Base-by-base conservation (phyloP, 768 basidiomycete genomes). In the Termitomyces sp. region DNA sequence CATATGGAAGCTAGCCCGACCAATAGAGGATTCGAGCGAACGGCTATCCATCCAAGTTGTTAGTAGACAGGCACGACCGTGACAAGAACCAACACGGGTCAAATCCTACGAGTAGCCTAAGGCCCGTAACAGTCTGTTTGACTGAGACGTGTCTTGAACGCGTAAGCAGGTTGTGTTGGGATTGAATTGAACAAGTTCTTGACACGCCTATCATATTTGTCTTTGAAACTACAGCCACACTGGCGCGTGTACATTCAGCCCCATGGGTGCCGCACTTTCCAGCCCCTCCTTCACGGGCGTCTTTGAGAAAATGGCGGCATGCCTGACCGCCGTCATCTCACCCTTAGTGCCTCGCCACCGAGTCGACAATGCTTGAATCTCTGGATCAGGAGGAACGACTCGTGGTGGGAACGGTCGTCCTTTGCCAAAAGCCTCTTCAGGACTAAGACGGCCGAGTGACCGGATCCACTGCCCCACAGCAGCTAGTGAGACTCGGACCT, bases 401-500 rank as follows among this genome's bases (percentile, higher is more conserved):
- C 72, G 72, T 4, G 71, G 66, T 1, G 84, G 83, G 4, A 85
- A 70, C 3, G 78, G 73, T 13, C 36, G 63, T 3, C 79, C 77
- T 49, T 66, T 50, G 12, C 78, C 75, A 59, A 84, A 84, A 0
- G 76, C 83, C 0, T 68, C 66, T 28, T 68, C 50, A n/a, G 80
- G 76, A 8, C 71, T 57, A 13, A 84, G 57, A 18, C 74, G 77
- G 0, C 85, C 86, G 1, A 88, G 66, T 15, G 83, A 81, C 32
- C 83, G 80, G 13, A 87, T 73, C 83, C 84, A 87, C 53, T 79
- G 78, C 1, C 79, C 84, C 1, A 85, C 82, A 0, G 76, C 80
- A 36, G 82, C 82, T 1, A 88, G 77, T 5, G 86, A 86, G 13
- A 86, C 84, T 7, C 79, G 80, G 0, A 87, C 82, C 66, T 83